Evolutionary conservation across 2,329 filamentous ascomycete species (phyloP).

Genomic region (Periconia sp.): DNA sequence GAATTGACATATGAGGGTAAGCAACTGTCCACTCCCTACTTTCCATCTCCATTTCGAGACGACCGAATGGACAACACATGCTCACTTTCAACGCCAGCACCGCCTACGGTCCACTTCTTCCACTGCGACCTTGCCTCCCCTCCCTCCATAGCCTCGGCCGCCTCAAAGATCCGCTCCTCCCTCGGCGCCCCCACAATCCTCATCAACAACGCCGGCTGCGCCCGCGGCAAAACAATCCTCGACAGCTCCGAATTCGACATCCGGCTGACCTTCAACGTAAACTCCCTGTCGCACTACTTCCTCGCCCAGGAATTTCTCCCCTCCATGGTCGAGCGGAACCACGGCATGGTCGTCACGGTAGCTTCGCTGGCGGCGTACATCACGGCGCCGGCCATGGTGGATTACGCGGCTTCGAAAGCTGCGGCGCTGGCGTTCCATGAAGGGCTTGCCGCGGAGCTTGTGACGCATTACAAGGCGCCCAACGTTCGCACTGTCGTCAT

Average conservation of each 20-base stretch:
- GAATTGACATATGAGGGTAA: slow-evolving; percentile 60
- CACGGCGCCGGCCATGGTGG: slow-evolving; percentile 67
- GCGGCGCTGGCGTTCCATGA: slow-evolving; percentile 73
- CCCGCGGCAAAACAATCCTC: slow-evolving; percentile 67
- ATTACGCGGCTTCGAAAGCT: slow-evolving; percentile 72
- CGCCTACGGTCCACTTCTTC: slow-evolving; percentile 68
- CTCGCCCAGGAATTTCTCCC: slow-evolving; percentile 72
- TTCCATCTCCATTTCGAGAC: no score
- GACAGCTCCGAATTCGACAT: slow-evolving; percentile 63
- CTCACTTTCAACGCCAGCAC: slow-evolving; percentile 40
- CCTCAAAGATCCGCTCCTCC: slow-evolving; percentile 58
- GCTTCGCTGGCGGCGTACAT: slow-evolving; percentile 69
- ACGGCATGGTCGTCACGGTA: slow-evolving; percentile 76
- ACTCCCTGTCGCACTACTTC: slow-evolving; percentile 71
- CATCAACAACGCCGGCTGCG: slow-evolving; percentile 75
- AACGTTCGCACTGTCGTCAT: slow-evolving; percentile 71
- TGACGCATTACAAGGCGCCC: slow-evolving; percentile 65
- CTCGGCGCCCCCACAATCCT: slow-evolving; percentile 72
- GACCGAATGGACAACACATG: not conserved
- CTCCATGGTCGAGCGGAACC: slow-evolving; percentile 65
- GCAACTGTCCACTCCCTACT: slow-evolving; percentile 3
- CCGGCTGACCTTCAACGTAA: slow-evolving; percentile 73
- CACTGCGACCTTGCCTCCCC: slow-evolving; percentile 72
- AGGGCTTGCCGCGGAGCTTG: slow-evolving; percentile 52
- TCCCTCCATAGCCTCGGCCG: slow-evolving; percentile 59